Evolutionary conservation across 2,329 filamentous ascomycete genomes (phyloP), one percentile per base, ranked within the genome.

Genomic region (Aspergillus proliferans): DNA sequence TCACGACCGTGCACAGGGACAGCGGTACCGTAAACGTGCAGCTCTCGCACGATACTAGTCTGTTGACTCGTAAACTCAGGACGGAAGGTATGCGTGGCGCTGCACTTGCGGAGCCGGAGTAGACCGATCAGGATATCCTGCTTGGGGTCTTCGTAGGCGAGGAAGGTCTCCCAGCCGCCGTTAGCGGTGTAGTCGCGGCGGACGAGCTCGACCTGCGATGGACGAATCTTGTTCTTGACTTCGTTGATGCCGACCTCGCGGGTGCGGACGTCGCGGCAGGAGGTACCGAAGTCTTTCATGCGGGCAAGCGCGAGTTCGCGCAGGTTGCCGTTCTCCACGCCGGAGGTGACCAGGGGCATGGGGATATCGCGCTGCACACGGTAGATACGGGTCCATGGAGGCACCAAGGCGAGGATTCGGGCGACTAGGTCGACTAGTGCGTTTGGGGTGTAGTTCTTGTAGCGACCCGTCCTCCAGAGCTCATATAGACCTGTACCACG

Each of bases 321-420:
- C 36, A 98, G 75, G 66, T 98, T 98, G 52, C 93, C 93, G 60
- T 98, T 98, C 72, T 98, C 93, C 0, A 98, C 93, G 38, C 93
- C 93, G 0, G 92, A 95, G 0, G 93, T 97, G n/a, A 98, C 94
- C 21, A 98, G 79, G 0, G 93, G 93, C 93, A 98, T 98, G n/a
- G 93, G 93, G 50, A 98, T 98, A 71, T 98, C 93, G 67, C 93
- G 84, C 75, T 98, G 93, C 0, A 98, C 93, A 52, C 93, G 89
- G 74, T 98, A 98, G 63, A 96, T 98, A 54, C 93, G 84, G 0
- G 94, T 98, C 93, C 93, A 98, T 1, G 93, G 93, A 1, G 93
- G 93, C 0, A 98, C 86, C 2, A 98, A 78, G 0, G 93, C 93
- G 53, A 98, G 75, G 46, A 98, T 98, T n/a, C 93, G 84, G 3